phyloP scores from a whole-genome alignment of 768 basidiomycete species.

The Ephemerocybe angulata region DNA sequence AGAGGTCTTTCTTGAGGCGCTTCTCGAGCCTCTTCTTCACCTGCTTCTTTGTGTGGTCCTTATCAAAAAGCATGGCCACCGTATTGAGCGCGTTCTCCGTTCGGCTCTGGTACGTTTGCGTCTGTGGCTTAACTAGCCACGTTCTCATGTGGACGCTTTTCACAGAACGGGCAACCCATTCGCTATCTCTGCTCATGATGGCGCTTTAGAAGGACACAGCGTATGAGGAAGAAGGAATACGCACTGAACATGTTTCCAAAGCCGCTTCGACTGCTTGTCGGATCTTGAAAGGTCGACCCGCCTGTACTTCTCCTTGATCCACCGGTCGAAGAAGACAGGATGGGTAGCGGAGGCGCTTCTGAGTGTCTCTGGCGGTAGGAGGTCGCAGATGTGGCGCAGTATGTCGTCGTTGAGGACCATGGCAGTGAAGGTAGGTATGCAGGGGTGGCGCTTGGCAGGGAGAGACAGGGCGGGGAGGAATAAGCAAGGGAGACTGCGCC shows the following conservation, averaged over 20 bases:
- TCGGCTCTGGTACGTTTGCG: conserved; percentile 26
- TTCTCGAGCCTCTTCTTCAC: conserved; percentile 31
- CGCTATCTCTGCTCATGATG: conserved; percentile 13
- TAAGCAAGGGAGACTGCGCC: not conserved
- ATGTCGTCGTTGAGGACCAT: conserved; percentile 25
- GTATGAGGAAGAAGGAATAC: conserved; percentile 7
- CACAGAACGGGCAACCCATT: conserved; percentile 26
- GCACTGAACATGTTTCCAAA: conserved; percentile 27
- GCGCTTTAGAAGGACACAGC: not conserved
- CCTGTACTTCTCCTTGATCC: conserved; percentile 23
- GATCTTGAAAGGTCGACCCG: conserved; percentile 21
- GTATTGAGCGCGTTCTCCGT: conserved; percentile 27
- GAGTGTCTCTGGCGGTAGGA: conserved; percentile 21
- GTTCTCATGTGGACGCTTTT: conserved; percentile 35
- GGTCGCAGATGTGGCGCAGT: conserved; percentile 25
- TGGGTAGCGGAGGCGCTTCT: conserved; percentile 21
- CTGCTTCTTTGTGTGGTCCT: conserved; percentile 27
- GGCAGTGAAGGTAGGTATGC: not conserved
- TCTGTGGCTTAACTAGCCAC: conserved; percentile 36
- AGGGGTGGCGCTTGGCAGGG: not conserved
- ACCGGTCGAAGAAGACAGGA: conserved; percentile 25
- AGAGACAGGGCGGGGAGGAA: not conserved
- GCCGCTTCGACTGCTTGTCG: conserved; percentile 26
- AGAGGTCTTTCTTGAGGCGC: conserved; percentile 35
- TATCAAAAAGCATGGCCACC: conserved; percentile 25